phyloP scores from a whole-genome alignment of 192 early-diverging fungal genomes.

The Entrophospora sp. region DNA sequence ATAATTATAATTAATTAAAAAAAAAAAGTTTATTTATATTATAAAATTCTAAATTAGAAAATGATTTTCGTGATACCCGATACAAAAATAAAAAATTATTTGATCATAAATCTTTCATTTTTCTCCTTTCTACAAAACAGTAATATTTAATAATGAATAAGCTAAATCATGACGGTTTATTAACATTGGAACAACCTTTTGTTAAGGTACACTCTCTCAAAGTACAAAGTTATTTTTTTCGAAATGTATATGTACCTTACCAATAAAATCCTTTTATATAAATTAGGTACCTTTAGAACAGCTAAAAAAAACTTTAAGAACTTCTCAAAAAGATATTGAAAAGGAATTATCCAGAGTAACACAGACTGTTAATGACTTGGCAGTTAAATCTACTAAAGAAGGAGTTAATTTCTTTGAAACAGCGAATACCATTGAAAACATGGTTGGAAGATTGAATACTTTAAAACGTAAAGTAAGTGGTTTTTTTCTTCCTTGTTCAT shows the following conservation, averaged over 20 bases:
- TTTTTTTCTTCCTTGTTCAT: not conserved
- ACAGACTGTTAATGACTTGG: slow-evolving; percentile 37
- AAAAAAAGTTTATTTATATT: no score
- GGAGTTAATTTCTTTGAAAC: slow-evolving; percentile 45
- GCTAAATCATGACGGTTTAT: slow-evolving; percentile 64
- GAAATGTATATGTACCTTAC: slow-evolving; percentile 9
- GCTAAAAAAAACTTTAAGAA: slow-evolving; percentile 63
- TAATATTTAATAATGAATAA: slow-evolving; percentile 65
- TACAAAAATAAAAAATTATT: no score
- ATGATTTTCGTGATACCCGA: no score
- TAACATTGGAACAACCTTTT: slow-evolving; percentile 89
- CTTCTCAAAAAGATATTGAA: slow-evolving; percentile 72
- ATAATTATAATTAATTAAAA: no score
- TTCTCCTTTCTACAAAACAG: no score
- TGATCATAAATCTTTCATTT: no score
- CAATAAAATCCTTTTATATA: not conserved
- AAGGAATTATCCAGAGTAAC: slow-evolving; percentile 56
- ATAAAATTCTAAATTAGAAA: no score
- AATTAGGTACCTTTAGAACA: slow-evolving; percentile 77
- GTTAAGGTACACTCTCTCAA: slow-evolving; percentile 60
- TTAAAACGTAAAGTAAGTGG: slow-evolving; percentile 67
- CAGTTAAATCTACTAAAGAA: slow-evolving; percentile 33
- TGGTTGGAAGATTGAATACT: slow-evolving; percentile 56
- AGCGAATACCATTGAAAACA: slow-evolving; percentile 49
- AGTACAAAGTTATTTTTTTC: no score